Conservation (phyloP, 371 early-diverging fungal genomes). For the Nematocida homosporus region DNA sequence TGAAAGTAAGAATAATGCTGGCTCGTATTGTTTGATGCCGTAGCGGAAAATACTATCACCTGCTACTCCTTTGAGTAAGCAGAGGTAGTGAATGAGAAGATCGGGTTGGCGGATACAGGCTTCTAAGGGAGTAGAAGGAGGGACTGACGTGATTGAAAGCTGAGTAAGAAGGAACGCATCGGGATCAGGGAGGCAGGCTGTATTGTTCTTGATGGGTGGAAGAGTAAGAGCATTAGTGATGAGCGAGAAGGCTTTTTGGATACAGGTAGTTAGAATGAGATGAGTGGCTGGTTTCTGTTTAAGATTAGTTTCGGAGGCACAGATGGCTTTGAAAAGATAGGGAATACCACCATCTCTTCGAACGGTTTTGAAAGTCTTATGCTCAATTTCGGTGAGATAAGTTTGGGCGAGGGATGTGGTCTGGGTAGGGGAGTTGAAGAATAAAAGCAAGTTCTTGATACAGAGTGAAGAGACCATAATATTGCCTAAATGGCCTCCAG, state of each 20-base stretch:
- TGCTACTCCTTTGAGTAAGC: conserved; percentile 34
- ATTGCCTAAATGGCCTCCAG: conserved; percentile 44
- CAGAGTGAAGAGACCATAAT: conserved; percentile 34
- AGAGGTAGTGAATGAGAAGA: conserved; percentile 33
- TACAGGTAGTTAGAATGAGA: conserved; percentile 13
- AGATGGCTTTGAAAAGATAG: conserved; percentile 41
- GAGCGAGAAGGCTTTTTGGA: conserved; percentile 11
- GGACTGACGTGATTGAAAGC: neutral
- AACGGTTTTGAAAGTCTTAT: conserved; percentile 41
- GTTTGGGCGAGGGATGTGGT: neutral
- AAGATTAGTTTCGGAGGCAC: conserved; percentile 22
- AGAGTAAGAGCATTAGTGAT: neutral
- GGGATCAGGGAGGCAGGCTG: neutral
- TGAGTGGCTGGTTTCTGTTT: conserved; percentile 28
- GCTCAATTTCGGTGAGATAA: neutral
- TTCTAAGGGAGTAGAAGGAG: conserved; percentile 2
- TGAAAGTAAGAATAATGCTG: conserved; percentile 35
- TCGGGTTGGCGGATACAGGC: neutral
- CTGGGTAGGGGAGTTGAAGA: neutral
- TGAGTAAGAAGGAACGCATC: neutral
- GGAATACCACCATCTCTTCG: conserved; percentile 52
- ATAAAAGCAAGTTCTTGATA: conserved; percentile 22
- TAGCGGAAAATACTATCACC: conserved; percentile 37
- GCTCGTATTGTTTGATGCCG: conserved; percentile 38
- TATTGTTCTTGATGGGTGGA: neutral